These are phyloP conservation scores for Prorocentrum cordatum DNA, from an alignment of 169 alveolate genomes.

Conservation along the genomic window DNA sequence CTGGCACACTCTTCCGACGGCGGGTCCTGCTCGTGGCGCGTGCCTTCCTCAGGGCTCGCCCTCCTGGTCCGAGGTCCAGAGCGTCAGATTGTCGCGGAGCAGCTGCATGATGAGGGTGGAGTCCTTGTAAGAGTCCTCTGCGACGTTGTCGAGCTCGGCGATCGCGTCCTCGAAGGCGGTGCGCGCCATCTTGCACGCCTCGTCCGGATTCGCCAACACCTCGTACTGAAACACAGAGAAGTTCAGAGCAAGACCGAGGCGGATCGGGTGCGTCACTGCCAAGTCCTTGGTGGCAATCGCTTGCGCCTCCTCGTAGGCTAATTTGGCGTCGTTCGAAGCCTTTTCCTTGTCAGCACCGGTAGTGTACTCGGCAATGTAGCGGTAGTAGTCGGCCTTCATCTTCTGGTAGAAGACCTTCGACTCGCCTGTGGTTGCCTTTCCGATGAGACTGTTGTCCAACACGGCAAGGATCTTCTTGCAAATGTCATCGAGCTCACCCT, in stretches of 20 bases:
- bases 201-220: slow-evolving; percentile 93
- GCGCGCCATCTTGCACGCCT: slow-evolving; percentile 97
- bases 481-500: slow-evolving; percentile 85
- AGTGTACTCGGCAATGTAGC: slow-evolving; percentile 91
- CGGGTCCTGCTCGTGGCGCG: no score
- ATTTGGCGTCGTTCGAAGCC: slow-evolving; percentile 93
- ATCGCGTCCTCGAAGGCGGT: slow-evolving; percentile 93
- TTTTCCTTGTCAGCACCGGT: slow-evolving; percentile 88
- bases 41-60: background rate
- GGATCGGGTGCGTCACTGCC: slow-evolving; percentile 93
- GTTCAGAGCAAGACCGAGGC: slow-evolving; percentile 96
- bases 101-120: slow-evolving; percentile 88
- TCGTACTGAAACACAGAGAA: slow-evolving; percentile 80
- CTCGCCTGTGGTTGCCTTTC: slow-evolving; percentile 74
- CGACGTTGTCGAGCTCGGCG: slow-evolving; percentile 88
- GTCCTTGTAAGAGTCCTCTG: slow-evolving; percentile 92
- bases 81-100: slow-evolving; percentile 92
- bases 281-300: slow-evolving; percentile 89
- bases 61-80: slow-evolving; percentile 90
- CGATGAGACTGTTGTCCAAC: slow-evolving; percentile 85
- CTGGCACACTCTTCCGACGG: no score
- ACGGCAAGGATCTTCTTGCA: slow-evolving; percentile 88
- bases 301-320: slow-evolving; percentile 94
- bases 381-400: slow-evolving; percentile 97
- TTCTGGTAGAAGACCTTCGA: slow-evolving; percentile 90